Base-by-base conservation (phyloP, 306 rosid species). In the Cyamopsis tetragonoloba region DNA sequence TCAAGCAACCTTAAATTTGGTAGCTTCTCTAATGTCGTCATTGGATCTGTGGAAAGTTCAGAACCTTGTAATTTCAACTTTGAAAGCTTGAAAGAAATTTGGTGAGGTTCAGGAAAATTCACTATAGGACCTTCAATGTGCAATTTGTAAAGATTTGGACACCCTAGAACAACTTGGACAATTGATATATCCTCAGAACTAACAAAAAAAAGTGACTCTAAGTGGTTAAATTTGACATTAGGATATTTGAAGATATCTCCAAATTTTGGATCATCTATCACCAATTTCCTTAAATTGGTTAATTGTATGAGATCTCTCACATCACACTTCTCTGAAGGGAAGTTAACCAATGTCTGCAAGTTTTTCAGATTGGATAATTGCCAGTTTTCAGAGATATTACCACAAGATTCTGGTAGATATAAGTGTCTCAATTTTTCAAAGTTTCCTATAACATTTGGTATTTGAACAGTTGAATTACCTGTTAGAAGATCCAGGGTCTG, bases 301-400 rank as follows among this genome's bases (percentile, higher is more conserved):
- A 82, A 26, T 51, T 64, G 38, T 14, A 59, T 23, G 3, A 85
- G 77, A 24, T 66, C 77, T 15, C 44, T 54, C 15, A 77, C 80
- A 62, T 71, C 66, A 71, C 72, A 75, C 18, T 71, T 76, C 4
- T 71, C 76, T 0, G 76, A 47, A 3, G 86, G 85, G 70, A 85
- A 79, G 66, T 86, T 83, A 39, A 86, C 81, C 32, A 83, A 20
- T 0, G 83, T 81, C 72, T 81, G 88, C 79, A 86, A 73, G 43
- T 66, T 79, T 64, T 35, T 42, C 39, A 78, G 68, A 35, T 56
- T 72, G 18, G 13, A 14, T 6, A 86, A 20, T 30, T 55, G 34
- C 84, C 86, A 73, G 27, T 60, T 69, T 32, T 39, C 70, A 5
- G 19, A 12, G 22, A 2, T 17, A 35, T 56, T 23, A 1, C 77